Evolutionary conservation across 352 stramenopile genomes (phyloP).

Genomic region (Plasmopara muralis): DNA sequence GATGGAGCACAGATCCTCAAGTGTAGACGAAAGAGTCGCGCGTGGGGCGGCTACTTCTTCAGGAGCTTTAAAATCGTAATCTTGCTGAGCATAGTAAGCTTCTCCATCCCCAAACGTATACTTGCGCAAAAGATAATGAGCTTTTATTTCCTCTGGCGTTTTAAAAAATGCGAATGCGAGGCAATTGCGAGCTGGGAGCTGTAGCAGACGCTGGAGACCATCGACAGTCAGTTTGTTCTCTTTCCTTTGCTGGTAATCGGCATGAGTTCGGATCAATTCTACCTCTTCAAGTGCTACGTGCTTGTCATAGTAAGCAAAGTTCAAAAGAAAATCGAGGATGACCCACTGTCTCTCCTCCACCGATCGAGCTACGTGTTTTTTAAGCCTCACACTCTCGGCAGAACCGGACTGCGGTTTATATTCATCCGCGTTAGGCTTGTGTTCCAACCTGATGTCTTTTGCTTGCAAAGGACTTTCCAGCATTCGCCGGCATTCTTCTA

Average conservation of each 20-base stretch:
- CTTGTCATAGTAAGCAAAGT: constrained; percentile 71
- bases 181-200: constrained; percentile 50
- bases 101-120: constrained; percentile 70
- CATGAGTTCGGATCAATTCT: constrained; percentile 49
- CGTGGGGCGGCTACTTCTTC: constrained; percentile 8
- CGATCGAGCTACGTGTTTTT: constrained; percentile 38
- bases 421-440: constrained; percentile 2
- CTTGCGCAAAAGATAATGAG: constrained; percentile 53
- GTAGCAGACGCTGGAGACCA: constrained; percentile 43
- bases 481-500: constrained; percentile 29
- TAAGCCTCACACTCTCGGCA: constrained; percentile 38
- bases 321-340: constrained; percentile 47
- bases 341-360: constrained; percentile 67
- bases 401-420: constrained; percentile 9
- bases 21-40: constrained; percentile 12
- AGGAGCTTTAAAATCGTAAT: constrained; percentile 33
- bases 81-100: constrained; percentile 39
- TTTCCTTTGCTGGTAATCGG: constrained; percentile 41
- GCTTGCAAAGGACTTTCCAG: constrained; percentile 25
- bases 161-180: constrained; percentile 75
- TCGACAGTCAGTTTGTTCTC: constrained; percentile 31
- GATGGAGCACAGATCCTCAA: constrained; percentile 31
- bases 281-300: constrained; percentile 38
- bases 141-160: constrained; percentile 42
- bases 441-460: constrained; percentile 1